Conservation (phyloP, 805 yeast species). For the Wickerhamiella parazyma region DNA sequence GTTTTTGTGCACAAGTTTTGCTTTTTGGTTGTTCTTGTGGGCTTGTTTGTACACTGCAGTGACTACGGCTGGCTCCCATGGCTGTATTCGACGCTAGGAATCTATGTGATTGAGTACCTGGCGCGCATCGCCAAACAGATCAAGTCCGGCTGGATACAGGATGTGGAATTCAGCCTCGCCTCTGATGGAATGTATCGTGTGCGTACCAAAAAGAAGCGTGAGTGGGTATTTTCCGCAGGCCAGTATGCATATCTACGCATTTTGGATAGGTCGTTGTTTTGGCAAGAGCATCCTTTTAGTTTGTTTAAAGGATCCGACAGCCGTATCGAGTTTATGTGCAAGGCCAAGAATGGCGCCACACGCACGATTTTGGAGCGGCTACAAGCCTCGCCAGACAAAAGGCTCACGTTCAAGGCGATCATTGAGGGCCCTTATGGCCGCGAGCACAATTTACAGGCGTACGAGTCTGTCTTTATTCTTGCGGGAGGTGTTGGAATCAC, state of each 20-base stretch:
- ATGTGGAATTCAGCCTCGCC: conserved; percentile 18
- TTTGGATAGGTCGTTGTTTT: conserved; percentile 37
- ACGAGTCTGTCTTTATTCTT: conserved; percentile 35
- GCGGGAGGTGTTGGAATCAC: conserved; percentile 61
- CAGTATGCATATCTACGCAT: conserved; percentile 45
- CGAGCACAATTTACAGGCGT: conserved; percentile 31
- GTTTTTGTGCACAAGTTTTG: conserved; percentile 32
- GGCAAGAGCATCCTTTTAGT: conserved; percentile 70
- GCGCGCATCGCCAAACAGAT: conserved; percentile 41
- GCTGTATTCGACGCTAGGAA: conserved; percentile 39
- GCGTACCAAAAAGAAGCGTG: conserved; percentile 28
- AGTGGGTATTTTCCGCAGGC: conserved; percentile 42
- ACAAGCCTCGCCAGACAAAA: conserved; percentile 22
- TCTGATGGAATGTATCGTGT: conserved; percentile 29
- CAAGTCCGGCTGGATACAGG: conserved; percentile 37
- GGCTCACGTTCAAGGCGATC: conserved; percentile 28
- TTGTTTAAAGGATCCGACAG: conserved; percentile 23
- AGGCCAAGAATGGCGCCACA: conserved; percentile 44
- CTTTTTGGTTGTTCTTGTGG: conserved; percentile 14
- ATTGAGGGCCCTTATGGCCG: conserved; percentile 55
- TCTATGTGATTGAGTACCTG: conserved; percentile 59
- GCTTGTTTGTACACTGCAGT: conserved; percentile 40
- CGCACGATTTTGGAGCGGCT: conserved; percentile 26
- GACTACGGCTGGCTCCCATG: conserved; percentile 48
- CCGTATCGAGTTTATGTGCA: conserved; percentile 34